Conservation (phyloP, 176 grass and related monocot species). For the Microstegium vimineum region DNA sequence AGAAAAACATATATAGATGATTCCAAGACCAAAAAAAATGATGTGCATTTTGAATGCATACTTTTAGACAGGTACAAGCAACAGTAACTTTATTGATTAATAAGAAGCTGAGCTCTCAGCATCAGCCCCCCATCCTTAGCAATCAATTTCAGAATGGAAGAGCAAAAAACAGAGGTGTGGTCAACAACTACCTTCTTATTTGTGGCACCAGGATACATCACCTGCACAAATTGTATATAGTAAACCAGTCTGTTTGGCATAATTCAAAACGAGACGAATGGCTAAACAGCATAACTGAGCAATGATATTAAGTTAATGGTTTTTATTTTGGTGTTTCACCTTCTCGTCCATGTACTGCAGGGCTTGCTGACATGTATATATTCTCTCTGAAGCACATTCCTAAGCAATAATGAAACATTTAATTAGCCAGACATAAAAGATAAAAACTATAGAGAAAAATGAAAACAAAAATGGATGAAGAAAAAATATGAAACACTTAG, state of each 20-base stretch:
- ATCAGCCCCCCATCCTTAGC: background rate
- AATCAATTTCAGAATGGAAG: background rate
- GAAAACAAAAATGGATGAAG: background rate
- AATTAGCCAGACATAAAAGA: background rate
- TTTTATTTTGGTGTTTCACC: conserved; percentile 25
- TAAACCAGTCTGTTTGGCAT: background rate
- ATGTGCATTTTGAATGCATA: background rate
- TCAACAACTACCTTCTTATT: conserved; percentile 56
- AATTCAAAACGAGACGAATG: background rate
- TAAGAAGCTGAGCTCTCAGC: background rate
- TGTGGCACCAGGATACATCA: conserved; percentile 49
- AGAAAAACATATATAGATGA: background rate
- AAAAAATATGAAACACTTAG: conserved; percentile 12
- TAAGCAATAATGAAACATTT: conserved; percentile 21
- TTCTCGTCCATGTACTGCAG: conserved; percentile 85
- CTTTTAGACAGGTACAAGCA: background rate
- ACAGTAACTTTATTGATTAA: background rate
- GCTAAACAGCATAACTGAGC: background rate
- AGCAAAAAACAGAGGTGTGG: background rate
- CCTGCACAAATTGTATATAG: conserved; percentile 26
- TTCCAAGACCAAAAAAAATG: background rate
- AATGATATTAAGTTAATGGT: background rate
- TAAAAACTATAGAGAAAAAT: background rate
- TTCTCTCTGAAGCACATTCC: conserved; percentile 95
- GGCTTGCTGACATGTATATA: conserved; percentile 84